phyloP scores from a whole-genome alignment of 2,329 filamentous ascomycete genomes.

The Aspergillus texensis region DNA sequence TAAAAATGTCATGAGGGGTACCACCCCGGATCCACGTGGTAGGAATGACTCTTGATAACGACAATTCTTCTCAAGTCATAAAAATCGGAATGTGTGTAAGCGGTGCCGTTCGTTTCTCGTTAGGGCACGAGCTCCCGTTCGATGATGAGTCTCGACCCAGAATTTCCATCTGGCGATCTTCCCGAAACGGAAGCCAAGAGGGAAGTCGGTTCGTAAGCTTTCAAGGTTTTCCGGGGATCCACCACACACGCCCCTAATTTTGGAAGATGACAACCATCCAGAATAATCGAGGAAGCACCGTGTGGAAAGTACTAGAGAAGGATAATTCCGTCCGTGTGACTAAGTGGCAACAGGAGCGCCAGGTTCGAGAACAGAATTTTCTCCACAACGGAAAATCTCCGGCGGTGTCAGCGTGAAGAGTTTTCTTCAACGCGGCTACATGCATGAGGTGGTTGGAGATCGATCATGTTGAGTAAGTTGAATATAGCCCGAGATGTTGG shows the following conservation, averaged over 20 bases:
- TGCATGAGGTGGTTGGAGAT: neutral
- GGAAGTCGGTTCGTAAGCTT: neutral
- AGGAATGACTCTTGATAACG: neutral
- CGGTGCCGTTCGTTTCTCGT: neutral
- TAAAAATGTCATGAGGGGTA: neutral
- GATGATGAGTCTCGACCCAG: neutral
- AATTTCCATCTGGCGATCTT: neutral
- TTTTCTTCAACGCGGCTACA: constrained; percentile 3
- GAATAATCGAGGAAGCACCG: neutral
- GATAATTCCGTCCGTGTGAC: neutral
- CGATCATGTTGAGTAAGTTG: neutral
- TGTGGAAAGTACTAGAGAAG: neutral
- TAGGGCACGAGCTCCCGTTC: neutral
- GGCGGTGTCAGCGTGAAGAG: neutral
- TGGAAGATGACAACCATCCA: neutral
- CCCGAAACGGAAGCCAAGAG: neutral
- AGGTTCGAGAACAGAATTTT: neutral
- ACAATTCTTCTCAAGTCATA: neutral
- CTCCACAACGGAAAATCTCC: neutral
- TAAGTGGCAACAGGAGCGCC: neutral
- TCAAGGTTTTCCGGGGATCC: neutral
- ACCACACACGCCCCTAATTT: neutral
- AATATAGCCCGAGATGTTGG: neutral
- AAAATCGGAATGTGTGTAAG: neutral
- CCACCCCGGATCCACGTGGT: neutral